A percentile compares a stretch with the other conserved stretches of the same genome.
These are phyloP conservation scores for Aurifilum marmelostoma DNA, from an alignment of 2,329 filamentous ascomycete species.

Conservation along the genomic window DNA sequence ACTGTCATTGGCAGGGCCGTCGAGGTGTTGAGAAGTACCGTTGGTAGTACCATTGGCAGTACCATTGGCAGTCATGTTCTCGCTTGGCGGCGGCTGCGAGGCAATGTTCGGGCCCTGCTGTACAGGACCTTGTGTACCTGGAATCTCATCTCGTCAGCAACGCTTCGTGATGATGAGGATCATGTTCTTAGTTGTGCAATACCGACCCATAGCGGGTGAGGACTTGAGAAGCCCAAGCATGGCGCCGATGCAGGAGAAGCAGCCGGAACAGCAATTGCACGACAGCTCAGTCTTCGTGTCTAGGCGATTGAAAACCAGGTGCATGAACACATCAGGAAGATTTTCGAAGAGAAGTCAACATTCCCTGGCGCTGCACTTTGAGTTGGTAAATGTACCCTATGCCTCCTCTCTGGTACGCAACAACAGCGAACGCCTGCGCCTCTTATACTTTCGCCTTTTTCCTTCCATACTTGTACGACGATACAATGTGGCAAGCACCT, in stretches of 20 bases:
- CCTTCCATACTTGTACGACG: background rate
- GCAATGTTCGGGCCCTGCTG: background rate
- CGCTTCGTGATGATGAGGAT: background rate
- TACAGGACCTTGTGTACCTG: background rate
- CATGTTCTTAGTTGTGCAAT: background rate
- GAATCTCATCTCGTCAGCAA: background rate
- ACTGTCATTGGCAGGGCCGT: background rate
- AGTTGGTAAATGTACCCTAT: background rate
- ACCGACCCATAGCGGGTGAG: background rate
- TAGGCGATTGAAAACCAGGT: background rate
- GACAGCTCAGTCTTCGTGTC: background rate
- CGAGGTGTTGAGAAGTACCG: background rate
- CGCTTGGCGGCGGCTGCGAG: background rate
- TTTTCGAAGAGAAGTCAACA: background rate
- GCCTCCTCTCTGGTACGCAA: background rate
- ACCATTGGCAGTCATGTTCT: conserved; percentile 6
- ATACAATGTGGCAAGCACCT: background rate
- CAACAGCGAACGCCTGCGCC: background rate
- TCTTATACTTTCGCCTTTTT: background rate
- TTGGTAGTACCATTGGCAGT: background rate
- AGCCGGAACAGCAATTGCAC: conserved; percentile 3
- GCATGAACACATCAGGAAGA: background rate
- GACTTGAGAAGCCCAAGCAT: conserved; percentile 14
- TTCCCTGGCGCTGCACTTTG: background rate
- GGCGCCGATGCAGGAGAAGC: conserved; percentile 4